Evolutionary conservation across 2,329 filamentous ascomycete genomes (phyloP).

Genomic region (Alternaria brassicicola): DNA sequence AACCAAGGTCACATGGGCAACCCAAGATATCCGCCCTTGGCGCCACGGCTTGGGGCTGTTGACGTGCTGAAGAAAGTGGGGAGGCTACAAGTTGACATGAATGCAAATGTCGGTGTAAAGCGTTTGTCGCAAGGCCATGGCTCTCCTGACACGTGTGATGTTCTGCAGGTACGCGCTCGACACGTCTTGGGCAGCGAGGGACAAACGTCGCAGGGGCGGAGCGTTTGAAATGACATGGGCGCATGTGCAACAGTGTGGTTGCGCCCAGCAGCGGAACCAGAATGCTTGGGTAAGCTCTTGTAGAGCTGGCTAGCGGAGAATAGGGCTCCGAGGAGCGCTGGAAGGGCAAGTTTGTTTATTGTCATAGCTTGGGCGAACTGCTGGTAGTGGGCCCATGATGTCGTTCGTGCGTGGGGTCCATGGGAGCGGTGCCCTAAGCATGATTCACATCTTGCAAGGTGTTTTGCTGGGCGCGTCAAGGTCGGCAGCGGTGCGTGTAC

Average conservation of each 20-base stretch:
- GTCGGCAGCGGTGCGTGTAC: not conserved
- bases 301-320: not conserved
- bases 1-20: slow-evolving; percentile 16
- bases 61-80: slow-evolving; percentile 5
- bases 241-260: not conserved
- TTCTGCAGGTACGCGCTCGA: not conserved
- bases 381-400: slow-evolving; percentile 15
- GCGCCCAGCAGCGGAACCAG: not conserved
- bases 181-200: slow-evolving; percentile 8
- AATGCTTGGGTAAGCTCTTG: not conserved
- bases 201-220: slow-evolving; percentile 6
- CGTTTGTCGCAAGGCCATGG: not conserved
- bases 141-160: not conserved
- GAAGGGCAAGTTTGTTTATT: not conserved
- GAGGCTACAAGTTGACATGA: not conserved
- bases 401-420: slow-evolving; percentile 14
- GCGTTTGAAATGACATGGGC: not conserved
- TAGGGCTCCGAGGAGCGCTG: slow-evolving; percentile 4
- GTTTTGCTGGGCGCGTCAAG: not conserved
- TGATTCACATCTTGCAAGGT: not conserved
- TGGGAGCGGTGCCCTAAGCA: slow-evolving; percentile 1
- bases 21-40: slow-evolving; percentile 40
- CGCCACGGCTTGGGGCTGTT: slow-evolving; percentile 42
- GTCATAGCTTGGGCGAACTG: slow-evolving; percentile 1
- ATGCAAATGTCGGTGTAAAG: slow-evolving; percentile 12